Conservation (phyloP, 2,329 filamentous ascomycete genomes). For the Fusarium compactum region DNA sequence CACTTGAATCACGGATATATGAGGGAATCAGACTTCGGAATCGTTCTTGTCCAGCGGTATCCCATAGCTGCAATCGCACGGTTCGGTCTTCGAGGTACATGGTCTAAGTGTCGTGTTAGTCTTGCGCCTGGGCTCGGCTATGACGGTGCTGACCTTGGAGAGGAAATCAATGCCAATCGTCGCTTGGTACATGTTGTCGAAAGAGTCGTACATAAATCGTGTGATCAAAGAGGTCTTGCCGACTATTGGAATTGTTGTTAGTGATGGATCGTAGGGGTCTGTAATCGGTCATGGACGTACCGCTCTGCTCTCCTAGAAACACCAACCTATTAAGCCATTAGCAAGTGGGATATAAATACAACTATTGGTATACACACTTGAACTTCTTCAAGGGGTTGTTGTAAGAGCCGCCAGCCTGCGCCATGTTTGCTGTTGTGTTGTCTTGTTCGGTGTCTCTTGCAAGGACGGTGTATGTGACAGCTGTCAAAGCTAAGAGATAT, state of each 20-base stretch:
- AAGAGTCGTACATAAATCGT: constrained; percentile 99
- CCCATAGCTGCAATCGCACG: constrained; percentile 97
- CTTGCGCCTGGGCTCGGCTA: constrained; percentile 20
- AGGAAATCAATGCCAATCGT: constrained; percentile 99
- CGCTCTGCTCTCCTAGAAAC: constrained; percentile 97
- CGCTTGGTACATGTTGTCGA: constrained; percentile 99
- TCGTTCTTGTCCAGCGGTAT: constrained; percentile 96
- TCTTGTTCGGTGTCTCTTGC: constrained; percentile 29
- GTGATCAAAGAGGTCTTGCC: constrained; percentile 99
- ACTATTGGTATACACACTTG: constrained; percentile 73
- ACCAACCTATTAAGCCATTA: constrained; percentile 75
- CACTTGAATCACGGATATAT: constrained; percentile 97
- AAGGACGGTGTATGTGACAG: constrained; percentile 41
- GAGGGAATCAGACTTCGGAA: constrained; percentile 98
- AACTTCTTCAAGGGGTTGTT: constrained; percentile 99
- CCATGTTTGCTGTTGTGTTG: constrained; percentile 70
- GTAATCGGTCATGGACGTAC: constrained; percentile 66
- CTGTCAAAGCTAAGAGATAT: constrained; percentile 40
- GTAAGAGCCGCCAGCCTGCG: constrained; percentile 86
- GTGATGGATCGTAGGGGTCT: constrained; percentile 38
- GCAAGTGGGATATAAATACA: constrained; percentile 15
- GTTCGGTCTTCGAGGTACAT: constrained; percentile 99
- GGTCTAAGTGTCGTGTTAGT: constrained; percentile 64
- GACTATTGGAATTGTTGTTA: constrained; percentile 67
- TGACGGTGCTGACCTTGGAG: constrained; percentile 77